phyloP scores from a whole-genome alignment of 306 rosid genomes.

The Sindora glabra region DNA sequence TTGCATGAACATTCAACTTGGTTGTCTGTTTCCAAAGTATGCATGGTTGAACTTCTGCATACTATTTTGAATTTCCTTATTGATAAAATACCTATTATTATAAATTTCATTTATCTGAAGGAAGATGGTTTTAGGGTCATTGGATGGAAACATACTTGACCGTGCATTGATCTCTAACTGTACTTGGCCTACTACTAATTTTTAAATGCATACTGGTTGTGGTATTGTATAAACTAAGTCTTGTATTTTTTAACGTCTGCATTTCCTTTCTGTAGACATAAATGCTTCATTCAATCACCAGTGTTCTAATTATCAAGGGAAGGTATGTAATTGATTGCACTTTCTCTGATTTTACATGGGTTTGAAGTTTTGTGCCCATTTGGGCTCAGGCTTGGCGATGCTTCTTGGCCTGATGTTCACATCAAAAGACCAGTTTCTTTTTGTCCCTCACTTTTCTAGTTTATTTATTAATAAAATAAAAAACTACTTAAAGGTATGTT shows the following conservation, averaged over 20 bases:
- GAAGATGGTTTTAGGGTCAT: conserved; percentile 3
- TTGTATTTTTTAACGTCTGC: not conserved
- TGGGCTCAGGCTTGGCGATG: not conserved
- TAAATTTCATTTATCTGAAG: not conserved
- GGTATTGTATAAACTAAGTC: not conserved
- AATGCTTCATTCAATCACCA: conserved; percentile 72
- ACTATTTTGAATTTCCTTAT: no score
- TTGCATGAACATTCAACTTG: not conserved
- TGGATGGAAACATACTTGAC: not conserved
- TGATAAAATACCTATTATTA: no score
- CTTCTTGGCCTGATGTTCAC: no score
- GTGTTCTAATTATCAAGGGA: conserved; percentile 73
- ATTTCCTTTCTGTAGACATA: conserved; percentile 51
- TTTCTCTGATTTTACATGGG: conserved; percentile 4
- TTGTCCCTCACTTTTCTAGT: not conserved
- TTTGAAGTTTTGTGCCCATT: conserved; percentile 4
- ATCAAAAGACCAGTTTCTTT: not conserved
- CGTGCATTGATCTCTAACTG: not conserved
- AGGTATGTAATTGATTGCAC: conserved; percentile 44
- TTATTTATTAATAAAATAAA: not conserved
- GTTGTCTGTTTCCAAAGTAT: conserved; percentile 6
- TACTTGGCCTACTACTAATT: not conserved
- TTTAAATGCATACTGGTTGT: not conserved
- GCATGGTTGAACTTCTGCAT: not conserved
- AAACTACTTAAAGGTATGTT: not conserved